phyloP scores from a whole-genome alignment of 1,284 basidiomycete genomes.

The Pascua guehoae region DNA sequence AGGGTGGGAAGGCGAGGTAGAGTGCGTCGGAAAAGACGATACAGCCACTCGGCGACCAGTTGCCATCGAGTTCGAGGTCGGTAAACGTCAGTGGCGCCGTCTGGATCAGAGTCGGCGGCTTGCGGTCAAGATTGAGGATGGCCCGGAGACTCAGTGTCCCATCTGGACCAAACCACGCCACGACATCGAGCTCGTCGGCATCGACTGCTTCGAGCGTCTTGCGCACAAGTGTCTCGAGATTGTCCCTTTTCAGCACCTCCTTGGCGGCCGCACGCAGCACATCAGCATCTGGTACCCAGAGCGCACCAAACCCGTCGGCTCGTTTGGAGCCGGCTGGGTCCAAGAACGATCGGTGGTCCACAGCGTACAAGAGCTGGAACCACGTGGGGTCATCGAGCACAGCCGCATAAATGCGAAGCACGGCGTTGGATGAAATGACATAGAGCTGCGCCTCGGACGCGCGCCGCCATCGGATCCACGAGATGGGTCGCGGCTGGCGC shows the following conservation, averaged over 20 bases:
- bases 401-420: constrained; percentile 74
- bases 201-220: constrained; percentile 35
- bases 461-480: constrained; percentile 42
- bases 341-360: constrained; percentile 59
- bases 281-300: constrained; percentile 36
- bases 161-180: constrained; percentile 66
- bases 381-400: constrained; percentile 79
- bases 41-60: constrained; percentile 56
- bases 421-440: constrained; percentile 37
- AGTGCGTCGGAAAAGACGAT: constrained; percentile 59
- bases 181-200: constrained; percentile 72
- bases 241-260: not conserved
- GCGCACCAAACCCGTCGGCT: constrained; percentile 16
- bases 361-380: constrained; percentile 70
- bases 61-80: not conserved
- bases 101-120: constrained; percentile 77
- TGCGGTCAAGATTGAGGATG: constrained; percentile 77
- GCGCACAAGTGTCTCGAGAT: constrained; percentile 1
- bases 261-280: constrained; percentile 20
- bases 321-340: not conserved
- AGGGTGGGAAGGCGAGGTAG: constrained; percentile 39
- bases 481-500: constrained; percentile 39
- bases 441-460: constrained; percentile 38
- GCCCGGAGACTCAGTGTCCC: constrained; percentile 68
- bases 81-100: constrained; percentile 68